Evolutionary conservation across 169 alveolate species (phyloP).

Genomic region (Plasmodium gallinaceum): DNA sequence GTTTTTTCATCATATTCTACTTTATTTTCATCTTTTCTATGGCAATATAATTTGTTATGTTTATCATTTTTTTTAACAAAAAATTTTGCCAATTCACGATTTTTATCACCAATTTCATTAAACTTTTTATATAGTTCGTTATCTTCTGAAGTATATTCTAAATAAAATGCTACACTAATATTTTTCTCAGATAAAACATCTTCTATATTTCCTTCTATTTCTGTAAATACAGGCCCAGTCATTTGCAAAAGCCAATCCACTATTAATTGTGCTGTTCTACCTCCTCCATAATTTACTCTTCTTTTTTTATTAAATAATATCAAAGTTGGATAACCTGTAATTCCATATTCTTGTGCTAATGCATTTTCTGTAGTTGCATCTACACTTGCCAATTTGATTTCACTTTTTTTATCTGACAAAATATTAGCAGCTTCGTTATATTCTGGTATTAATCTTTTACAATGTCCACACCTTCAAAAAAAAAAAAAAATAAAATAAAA

Average conservation of each 20-base stretch:
- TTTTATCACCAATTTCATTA: conserved; percentile 80
- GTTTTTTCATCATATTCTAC: conserved; percentile 70
- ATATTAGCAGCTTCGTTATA: conserved; percentile 93
- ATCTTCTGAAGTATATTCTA: conserved; percentile 69
- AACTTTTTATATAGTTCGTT: conserved; percentile 77
- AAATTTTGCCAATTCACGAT: conserved; percentile 82
- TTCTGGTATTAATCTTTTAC: conserved; percentile 95
- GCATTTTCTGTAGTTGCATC: conserved; percentile 90
- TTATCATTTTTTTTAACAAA: conserved; percentile 75
- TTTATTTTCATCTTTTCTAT: conserved; percentile 74
- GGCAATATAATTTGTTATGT: conserved; percentile 60
- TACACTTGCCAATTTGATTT: conserved; percentile 90
- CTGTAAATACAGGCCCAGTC: conserved; percentile 79
- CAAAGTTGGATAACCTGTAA: conserved; percentile 94
- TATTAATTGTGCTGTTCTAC: conserved; percentile 81
- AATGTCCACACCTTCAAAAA: conserved; percentile 91
- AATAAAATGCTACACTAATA: conserved; percentile 72
- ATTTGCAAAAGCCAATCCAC: conserved; percentile 83
- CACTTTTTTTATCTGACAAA: conserved; percentile 85
- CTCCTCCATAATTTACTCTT: conserved; percentile 81
- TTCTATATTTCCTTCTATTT: conserved; percentile 76
- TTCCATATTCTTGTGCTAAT: conserved; percentile 88
- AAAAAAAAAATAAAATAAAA: not conserved
- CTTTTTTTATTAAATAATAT: conserved; percentile 89
- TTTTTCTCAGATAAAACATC: conserved; percentile 38